Evolutionary conservation across 306 rosid species (phyloP), one percentile per base, ranked within the genome.

Genomic region (Echinosophora koreensis): DNA sequence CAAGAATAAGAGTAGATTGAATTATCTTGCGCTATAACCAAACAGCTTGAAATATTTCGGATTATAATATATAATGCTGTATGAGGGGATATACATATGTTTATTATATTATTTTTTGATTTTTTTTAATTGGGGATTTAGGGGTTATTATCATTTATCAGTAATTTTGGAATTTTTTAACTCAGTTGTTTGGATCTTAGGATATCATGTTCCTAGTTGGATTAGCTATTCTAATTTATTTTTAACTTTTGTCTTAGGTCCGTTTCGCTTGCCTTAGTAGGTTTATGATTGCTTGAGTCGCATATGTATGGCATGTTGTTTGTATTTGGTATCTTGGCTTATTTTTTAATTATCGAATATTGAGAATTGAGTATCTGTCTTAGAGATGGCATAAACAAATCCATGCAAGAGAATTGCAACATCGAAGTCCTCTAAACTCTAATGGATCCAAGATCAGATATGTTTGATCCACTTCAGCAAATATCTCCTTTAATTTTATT

Each of bases 331-430:
- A 8, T 64, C 49, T 64, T 64, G 14, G 34, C 69, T 28, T 64
- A 37, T 59, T 62, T 3, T 62, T 61, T 62, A 13, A 62, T 38
- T 64, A 38, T 64, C 17, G 32, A 64, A 8, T 4, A 37, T 64
- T 64, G 44, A 17, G 69, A 64, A 39, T 16, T 38, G n/a, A 64
- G 50, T 8, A 62, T 15, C 68, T 64, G 32, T 37, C n/a, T 63
- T 63, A 3, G 32, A 38, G 35, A 41, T 22, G 27, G 77, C 15
- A 6, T 56, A 72, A 37, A 32, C 44, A 14, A 42, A 73, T 74
- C 37, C 57, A 16, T 32, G 12, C 35, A 46, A 16, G 9, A 22
- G 46, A 73, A 63, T 58, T 58, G 56, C 42, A 42, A 28, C 8
- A 14, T 9, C 2, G 1, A 37, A 71, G 15, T 71, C 39, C 52